phyloP scores from a whole-genome alignment of 2,329 filamentous ascomycete species.

The Colletotrichum gloeosporioides region DNA sequence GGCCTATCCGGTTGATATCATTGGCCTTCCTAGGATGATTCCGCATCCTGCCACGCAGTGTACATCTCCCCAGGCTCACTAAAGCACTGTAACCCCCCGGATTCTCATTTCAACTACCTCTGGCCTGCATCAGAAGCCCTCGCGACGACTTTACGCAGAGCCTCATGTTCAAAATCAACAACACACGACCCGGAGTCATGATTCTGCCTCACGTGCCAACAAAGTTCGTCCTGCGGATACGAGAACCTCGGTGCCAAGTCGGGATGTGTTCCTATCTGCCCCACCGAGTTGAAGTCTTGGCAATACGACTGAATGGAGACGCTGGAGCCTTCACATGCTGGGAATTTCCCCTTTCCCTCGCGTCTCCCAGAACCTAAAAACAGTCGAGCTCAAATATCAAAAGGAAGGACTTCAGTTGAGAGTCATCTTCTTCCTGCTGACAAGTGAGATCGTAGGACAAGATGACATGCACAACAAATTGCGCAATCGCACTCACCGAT shows the following conservation, averaged over 20 bases:
- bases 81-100: background rate
- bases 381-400: background rate
- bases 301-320: background rate
- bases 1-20: background rate
- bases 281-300: background rate
- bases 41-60: background rate
- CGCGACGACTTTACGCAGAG: background rate
- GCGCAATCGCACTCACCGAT: background rate
- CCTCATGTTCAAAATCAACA: background rate
- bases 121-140: background rate
- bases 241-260: background rate
- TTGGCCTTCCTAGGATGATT: background rate
- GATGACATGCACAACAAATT: background rate
- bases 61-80: background rate
- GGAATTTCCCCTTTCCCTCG: background rate
- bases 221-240: background rate
- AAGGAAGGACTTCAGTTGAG: background rate
- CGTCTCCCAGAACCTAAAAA: background rate
- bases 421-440: background rate
- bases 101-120: background rate
- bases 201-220: background rate
- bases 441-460: background rate
- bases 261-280: background rate
- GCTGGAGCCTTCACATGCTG: background rate
- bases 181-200: fast-evolving